Percentiles rank a stretch among this genome's conserved stretches.
Conservation (phyloP, 2,329 filamentous ascomycete species). For the Monosporascus sp. region DNA sequence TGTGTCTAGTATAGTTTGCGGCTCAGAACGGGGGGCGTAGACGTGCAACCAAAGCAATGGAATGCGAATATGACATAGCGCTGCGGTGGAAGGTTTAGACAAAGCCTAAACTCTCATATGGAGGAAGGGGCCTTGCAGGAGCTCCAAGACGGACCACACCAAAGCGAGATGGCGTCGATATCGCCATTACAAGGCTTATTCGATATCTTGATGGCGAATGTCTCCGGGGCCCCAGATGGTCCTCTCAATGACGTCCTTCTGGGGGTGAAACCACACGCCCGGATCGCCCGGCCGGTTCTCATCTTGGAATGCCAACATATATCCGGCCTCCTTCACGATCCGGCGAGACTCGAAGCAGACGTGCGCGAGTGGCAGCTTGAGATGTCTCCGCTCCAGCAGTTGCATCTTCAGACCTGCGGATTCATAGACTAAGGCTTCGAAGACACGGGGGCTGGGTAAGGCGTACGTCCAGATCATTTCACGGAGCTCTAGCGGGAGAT, state of each 20-base stretch:
- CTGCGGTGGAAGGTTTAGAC: too few relatives aligned
- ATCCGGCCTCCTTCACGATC: slow-evolving; percentile 19
- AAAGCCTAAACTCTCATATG: too few relatives aligned
- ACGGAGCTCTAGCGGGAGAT: slow-evolving; percentile 21
- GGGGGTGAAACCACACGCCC: slow-evolving; percentile 23
- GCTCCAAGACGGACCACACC: too few relatives aligned
- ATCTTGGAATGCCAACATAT: slow-evolving; percentile 21
- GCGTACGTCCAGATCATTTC: slow-evolving; percentile 24
- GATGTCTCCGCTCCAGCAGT: slow-evolving; percentile 16
- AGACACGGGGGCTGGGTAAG: slow-evolving; percentile 17
- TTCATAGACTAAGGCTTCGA: slow-evolving; percentile 20
- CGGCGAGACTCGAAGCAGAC: slow-evolving; percentile 24
- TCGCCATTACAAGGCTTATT: neutral
- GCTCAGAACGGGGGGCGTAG: too few relatives aligned
- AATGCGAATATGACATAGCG: too few relatives aligned
- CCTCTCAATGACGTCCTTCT: slow-evolving; percentile 17
- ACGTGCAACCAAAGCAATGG: too few relatives aligned
- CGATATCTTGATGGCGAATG: slow-evolving; percentile 2
- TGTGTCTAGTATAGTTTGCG: too few relatives aligned
- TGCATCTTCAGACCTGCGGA: slow-evolving; percentile 19
- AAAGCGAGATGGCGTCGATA: neutral
- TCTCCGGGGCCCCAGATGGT: slow-evolving; percentile 23
- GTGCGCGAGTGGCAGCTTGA: slow-evolving; percentile 20
- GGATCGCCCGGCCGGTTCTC: slow-evolving; percentile 20
- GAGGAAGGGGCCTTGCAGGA: too few relatives aligned